phyloP scores from a whole-genome alignment of 2,329 filamentous ascomycete genomes.

The Fusarium setosum region DNA sequence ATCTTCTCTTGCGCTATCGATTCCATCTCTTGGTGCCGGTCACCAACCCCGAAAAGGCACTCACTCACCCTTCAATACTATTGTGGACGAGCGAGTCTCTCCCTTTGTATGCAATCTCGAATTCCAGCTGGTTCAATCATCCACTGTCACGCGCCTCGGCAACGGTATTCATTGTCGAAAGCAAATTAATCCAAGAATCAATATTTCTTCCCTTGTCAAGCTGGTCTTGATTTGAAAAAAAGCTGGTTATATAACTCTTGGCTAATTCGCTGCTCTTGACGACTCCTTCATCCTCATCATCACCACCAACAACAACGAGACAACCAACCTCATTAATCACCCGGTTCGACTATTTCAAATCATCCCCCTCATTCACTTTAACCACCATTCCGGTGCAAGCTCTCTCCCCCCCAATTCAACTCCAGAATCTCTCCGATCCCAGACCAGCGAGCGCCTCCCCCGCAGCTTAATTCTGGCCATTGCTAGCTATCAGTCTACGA shows the following conservation, averaged over 20 bases:
- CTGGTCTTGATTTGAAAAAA: slow-evolving; percentile 38
- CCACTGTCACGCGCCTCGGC: slow-evolving; percentile 9
- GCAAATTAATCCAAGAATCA: slow-evolving; percentile 25
- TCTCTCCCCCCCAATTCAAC: background rate
- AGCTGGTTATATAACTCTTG: slow-evolving; percentile 33
- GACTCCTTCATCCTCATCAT: slow-evolving; percentile 1
- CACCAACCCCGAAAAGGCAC: slow-evolving; percentile 16
- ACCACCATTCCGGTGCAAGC: slow-evolving; percentile 31
- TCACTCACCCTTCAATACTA: slow-evolving; percentile 31
- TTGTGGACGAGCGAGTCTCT: slow-evolving; percentile 36
- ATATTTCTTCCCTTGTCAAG: slow-evolving; percentile 41
- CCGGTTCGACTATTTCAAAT: slow-evolving; percentile 12
- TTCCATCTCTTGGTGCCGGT: slow-evolving; percentile 32
- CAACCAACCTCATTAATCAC: slow-evolving; percentile 9
- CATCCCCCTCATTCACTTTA: slow-evolving; percentile 19
- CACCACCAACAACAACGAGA: slow-evolving; percentile 1
- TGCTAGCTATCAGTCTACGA: background rate
- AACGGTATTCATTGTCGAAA: background rate
- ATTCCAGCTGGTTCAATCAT: slow-evolving; percentile 33
- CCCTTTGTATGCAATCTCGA: slow-evolving; percentile 39
- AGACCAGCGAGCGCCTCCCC: slow-evolving; percentile 20
- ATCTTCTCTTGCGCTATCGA: slow-evolving; percentile 11
- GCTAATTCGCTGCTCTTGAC: background rate
- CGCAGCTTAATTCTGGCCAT: slow-evolving; percentile 12
- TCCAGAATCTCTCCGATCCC: background rate